Conservation (phyloP, 2,329 filamentous ascomycete genomes). For the Thermomyces lanuginosus region DNA sequence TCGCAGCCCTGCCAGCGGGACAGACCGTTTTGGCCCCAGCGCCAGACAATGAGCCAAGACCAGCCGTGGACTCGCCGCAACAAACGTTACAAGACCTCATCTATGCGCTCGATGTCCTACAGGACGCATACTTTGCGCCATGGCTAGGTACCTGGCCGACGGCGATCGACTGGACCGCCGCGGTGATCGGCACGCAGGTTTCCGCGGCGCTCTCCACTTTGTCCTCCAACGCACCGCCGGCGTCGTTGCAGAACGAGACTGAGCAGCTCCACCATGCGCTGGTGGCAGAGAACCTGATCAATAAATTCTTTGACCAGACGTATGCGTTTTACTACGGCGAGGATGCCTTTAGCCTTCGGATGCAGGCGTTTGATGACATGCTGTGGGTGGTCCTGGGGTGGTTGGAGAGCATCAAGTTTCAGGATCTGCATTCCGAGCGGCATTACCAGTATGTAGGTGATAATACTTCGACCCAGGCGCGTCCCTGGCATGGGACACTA, state of each 20-base stretch:
- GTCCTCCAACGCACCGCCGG: constrained; percentile 37
- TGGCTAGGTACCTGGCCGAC: constrained; percentile 70
- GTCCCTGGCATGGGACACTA: constrained; percentile 56
- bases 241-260: constrained; percentile 7
- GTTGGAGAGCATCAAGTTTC: constrained; percentile 67
- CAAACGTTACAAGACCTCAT: constrained; percentile 31
- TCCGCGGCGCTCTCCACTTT: constrained; percentile 58
- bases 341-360: constrained; percentile 55
- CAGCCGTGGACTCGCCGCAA: not conserved
- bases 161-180: constrained; percentile 85
- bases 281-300: constrained; percentile 60
- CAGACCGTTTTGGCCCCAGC: too few species aligned
- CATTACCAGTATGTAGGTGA: constrained; percentile 35
- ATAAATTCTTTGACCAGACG: constrained; percentile 63
- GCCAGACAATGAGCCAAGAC: too few species aligned
- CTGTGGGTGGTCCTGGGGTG: constrained; percentile 88
- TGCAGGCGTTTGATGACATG: constrained; percentile 82
- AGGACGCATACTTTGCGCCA: constrained; percentile 58
- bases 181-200: constrained; percentile 65
- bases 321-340: constrained; percentile 75
- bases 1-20: too few species aligned
- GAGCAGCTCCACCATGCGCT: constrained; percentile 19
- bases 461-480: constrained; percentile 10
- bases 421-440: constrained; percentile 48
- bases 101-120: constrained; percentile 56